A percentile compares a stretch with the other conserved stretches of the same genome.
Evolutionary conservation across 2,329 filamentous ascomycete genomes (phyloP).

Genomic region (Diaporthe nobilis): DNA sequence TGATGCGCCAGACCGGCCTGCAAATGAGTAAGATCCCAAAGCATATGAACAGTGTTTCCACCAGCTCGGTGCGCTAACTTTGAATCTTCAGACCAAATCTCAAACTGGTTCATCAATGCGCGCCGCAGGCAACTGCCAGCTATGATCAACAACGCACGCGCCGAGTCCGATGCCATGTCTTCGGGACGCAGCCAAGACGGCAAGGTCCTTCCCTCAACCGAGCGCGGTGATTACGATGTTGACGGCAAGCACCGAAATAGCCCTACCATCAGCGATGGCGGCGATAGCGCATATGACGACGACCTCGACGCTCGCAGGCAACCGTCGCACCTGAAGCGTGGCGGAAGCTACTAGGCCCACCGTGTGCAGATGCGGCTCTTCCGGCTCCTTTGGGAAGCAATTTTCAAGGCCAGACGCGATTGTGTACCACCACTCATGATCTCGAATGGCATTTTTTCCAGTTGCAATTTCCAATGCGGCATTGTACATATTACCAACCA

Average conservation of each 20-base stretch:
- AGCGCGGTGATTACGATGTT: conserved; percentile 56
- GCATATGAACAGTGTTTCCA: conserved; percentile 17
- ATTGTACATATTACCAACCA: conserved; percentile 38
- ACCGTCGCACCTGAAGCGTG: conserved; percentile 57
- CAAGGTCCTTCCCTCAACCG: conserved; percentile 56
- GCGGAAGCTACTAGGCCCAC: conserved; percentile 50
- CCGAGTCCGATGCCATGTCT: conserved; percentile 64
- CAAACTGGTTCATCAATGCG: conserved; percentile 87
- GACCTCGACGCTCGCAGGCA: conserved; percentile 54
- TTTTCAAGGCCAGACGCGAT: not conserved
- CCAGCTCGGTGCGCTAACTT: conserved; percentile 35
- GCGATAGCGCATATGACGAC: conserved; percentile 61
- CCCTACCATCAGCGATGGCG: conserved; percentile 62
- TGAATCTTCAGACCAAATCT: conserved; percentile 72
- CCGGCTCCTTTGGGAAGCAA: not conserved
- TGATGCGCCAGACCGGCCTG: conserved; percentile 82
- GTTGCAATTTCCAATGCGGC: conserved; percentile 8
- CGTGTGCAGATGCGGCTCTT: not conserved
- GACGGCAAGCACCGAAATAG: conserved; percentile 51
- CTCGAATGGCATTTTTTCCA: not conserved
- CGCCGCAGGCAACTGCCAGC: conserved; percentile 75
- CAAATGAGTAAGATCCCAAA: conserved; percentile 76
- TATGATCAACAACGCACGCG: conserved; percentile 70
- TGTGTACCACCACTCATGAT: not conserved
- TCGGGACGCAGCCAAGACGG: conserved; percentile 52